A percentile compares a stretch with the other conserved stretches of the same genome.
Evolutionary conservation across 208 protist species (phyloP).

Genomic region (Zelonia costaricensis): DNA sequence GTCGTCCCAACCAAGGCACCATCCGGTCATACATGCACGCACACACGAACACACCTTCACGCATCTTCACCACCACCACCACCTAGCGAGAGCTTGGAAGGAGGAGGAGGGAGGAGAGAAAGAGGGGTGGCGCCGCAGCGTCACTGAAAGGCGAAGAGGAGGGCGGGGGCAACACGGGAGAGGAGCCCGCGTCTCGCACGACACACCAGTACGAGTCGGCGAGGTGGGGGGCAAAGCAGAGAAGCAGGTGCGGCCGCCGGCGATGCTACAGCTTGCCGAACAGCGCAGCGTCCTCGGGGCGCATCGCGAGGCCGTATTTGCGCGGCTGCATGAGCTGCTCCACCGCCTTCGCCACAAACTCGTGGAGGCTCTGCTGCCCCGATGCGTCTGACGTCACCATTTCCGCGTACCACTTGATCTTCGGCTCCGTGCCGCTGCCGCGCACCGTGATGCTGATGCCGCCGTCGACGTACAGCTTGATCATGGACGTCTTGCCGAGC

Average conservation of each 20-base stretch:
- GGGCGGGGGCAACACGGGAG: too few relatives aligned
- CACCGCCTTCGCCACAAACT: slow-evolving; percentile 53
- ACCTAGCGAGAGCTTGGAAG: too few relatives aligned
- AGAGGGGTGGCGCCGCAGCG: too few relatives aligned
- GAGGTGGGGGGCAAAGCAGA: not conserved
- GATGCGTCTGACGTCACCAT: slow-evolving; percentile 41
- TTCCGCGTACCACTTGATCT: slow-evolving; percentile 97
- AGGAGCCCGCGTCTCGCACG: too few relatives aligned
- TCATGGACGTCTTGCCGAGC: slow-evolving; percentile 87
- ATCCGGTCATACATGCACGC: too few relatives aligned
- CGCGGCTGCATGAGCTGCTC: slow-evolving; percentile 67
- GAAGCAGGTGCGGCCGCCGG: too few relatives aligned
- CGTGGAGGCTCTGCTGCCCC: slow-evolving; percentile 22
- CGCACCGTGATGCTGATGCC: slow-evolving; percentile 91
- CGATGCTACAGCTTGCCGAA: slow-evolving; percentile 18
- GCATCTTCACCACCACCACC: too few relatives aligned
- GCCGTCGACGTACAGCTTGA: slow-evolving; percentile 96
- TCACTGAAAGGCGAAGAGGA: too few relatives aligned
- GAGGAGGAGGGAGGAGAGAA: too few relatives aligned
- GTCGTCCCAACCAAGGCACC: too few relatives aligned
- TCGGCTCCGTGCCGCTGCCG: slow-evolving; percentile 98
- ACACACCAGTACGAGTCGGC: too few relatives aligned
- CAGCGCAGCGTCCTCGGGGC: slow-evolving; percentile 21
- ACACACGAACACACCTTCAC: too few relatives aligned
- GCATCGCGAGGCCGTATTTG: slow-evolving; percentile 54